Conservation (phyloP, 2,329 filamentous ascomycete species). For the Thielaviopsis populi region DNA sequence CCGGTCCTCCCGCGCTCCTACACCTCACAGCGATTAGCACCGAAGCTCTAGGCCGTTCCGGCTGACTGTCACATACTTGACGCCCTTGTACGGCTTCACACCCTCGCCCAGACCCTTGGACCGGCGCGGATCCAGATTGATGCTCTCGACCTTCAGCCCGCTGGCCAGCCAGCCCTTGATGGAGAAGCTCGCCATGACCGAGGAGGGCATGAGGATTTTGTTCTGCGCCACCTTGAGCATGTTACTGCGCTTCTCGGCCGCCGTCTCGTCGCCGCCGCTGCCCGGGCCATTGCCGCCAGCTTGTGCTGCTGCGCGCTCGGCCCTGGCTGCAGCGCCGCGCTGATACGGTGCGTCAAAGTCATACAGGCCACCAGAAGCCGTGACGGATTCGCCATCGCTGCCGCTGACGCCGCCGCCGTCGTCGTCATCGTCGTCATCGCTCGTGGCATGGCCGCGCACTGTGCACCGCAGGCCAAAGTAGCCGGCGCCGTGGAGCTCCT, state of each 20-base stretch:
- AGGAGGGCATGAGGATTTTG: constrained; percentile 65
- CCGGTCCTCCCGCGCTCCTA: too few relatives aligned
- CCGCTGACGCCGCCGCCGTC: constrained; percentile 29
- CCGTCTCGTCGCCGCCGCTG: neutral
- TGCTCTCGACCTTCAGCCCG: constrained; percentile 51
- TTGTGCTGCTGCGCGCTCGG: constrained; percentile 21
- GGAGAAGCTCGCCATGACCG: constrained; percentile 56
- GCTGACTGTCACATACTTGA: constrained; percentile 82
- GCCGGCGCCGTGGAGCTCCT: constrained; percentile 55
- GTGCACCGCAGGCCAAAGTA: constrained; percentile 66
- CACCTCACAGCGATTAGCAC: constrained; percentile 27
- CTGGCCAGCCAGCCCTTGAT: constrained; percentile 56
- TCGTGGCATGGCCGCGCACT: constrained; percentile 49
- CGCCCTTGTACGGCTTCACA: constrained; percentile 91
- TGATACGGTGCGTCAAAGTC: constrained; percentile 15
- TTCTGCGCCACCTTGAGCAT: constrained; percentile 48
- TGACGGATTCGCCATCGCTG: neutral
- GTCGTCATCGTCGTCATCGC: constrained; percentile 34
- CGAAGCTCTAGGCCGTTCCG: constrained; percentile 49
- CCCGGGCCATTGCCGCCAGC: neutral
- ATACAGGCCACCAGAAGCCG: constrained; percentile 9
- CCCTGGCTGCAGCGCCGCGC: neutral
- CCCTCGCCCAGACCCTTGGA: constrained; percentile 74
- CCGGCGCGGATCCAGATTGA: constrained; percentile 57
- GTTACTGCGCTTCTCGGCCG: constrained; percentile 32